Evolutionary conservation across 805 yeast genomes (phyloP).

Genomic region (Barnettozyma salicaria): DNA sequence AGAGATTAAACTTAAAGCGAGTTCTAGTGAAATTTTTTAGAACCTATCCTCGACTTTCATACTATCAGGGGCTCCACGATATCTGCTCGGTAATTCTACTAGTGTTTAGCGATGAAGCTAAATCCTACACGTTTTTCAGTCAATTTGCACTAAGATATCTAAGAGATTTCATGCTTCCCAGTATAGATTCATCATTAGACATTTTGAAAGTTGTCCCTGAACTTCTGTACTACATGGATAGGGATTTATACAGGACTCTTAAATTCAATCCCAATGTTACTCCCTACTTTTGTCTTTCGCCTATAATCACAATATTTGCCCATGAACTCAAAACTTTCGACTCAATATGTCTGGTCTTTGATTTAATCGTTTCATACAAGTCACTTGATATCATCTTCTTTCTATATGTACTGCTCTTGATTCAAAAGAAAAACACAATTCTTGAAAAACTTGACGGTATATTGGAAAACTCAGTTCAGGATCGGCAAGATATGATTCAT

Average conservation of each 20-base stretch:
- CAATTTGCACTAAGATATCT: constrained; percentile 53
- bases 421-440: constrained; percentile 40
- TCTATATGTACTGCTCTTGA: constrained; percentile 52
- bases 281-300: constrained; percentile 68
- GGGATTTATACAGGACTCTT: constrained; percentile 31
- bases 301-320: constrained; percentile 70
- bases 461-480: constrained; percentile 27
- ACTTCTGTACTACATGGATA: constrained; percentile 46
- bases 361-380: constrained; percentile 51
- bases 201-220: constrained; percentile 65
- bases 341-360: constrained; percentile 60
- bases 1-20: constrained; percentile 24
- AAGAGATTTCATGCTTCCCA: constrained; percentile 80
- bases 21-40: constrained; percentile 52
- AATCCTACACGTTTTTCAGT: constrained; percentile 36
- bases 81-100: constrained; percentile 62
- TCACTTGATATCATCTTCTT: constrained; percentile 52
- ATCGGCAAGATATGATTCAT: constrained; percentile 37
- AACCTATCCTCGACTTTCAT: constrained; percentile 54
- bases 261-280: constrained; percentile 39
- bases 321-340: constrained; percentile 55
- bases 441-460: constrained; percentile 24
- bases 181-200: constrained; percentile 57
- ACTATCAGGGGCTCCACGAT: constrained; percentile 94
- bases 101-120: constrained; percentile 36